These are phyloP conservation scores for Nephelium lappaceum DNA, from an alignment of 345 rosid genomes.

Conservation along the genomic window DNA sequence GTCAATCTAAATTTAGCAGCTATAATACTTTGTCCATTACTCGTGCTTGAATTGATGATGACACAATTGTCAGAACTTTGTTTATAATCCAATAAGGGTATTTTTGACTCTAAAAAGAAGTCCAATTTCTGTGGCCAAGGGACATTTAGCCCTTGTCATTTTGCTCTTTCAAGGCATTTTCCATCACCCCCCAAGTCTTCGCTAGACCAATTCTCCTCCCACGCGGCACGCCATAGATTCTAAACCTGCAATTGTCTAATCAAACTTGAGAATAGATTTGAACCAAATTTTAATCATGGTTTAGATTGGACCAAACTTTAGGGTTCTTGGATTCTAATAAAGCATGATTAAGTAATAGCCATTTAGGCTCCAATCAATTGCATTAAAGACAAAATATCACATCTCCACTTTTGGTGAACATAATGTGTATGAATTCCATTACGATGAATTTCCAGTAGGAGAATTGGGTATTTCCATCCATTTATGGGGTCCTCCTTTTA, in stretches of 20 bases:
- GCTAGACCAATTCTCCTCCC: neutral
- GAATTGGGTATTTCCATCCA: neutral
- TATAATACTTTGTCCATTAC: constrained; percentile 21
- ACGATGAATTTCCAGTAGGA: neutral
- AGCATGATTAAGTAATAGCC: constrained; percentile 38
- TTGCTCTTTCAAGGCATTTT: neutral
- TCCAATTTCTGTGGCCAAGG: neutral
- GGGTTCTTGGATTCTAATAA: constrained; percentile 33
- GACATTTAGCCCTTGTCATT: neutral
- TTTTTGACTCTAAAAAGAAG: constrained; percentile 11
- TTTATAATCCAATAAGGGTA: constrained; percentile 21
- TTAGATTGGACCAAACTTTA: neutral
- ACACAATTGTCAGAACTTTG: constrained; percentile 40
- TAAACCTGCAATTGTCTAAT: neutral
- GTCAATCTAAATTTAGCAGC: constrained; percentile 2
- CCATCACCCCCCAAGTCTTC: neutral
- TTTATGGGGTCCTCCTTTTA: neutral
- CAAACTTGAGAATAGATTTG: constrained; percentile 13
- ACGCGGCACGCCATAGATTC: neutral
- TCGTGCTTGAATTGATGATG: constrained; percentile 50
- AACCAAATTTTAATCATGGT: constrained; percentile 3
- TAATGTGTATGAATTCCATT: neutral
- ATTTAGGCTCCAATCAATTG: neutral
- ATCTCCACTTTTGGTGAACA: constrained; percentile 16
- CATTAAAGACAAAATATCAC: constrained; percentile 43